Base-by-base conservation (phyloP, 2,329 filamentous ascomycete genomes). In the Epichloe amarillans region DNA sequence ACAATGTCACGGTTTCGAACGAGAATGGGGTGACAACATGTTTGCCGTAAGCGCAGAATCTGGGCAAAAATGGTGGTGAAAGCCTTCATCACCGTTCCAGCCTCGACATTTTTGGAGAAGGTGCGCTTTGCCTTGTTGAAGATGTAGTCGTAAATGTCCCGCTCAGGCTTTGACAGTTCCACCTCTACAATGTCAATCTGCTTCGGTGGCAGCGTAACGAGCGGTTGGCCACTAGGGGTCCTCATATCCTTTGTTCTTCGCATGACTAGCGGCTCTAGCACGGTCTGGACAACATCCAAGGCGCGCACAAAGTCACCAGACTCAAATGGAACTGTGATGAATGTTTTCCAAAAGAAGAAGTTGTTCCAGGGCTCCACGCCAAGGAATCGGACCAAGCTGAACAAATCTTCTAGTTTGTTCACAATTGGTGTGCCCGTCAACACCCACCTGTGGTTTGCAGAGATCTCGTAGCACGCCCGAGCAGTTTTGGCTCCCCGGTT, bases 271-370 rank as follows among this genome's bases (percentile, higher is more conserved):
- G 93, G 93, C 63, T 98, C 93, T 5, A 98, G 71, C 0, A 98
- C 91, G 0, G 91, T 98, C 64, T 98, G 93, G 2, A 98, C 93
- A 2, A 98, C 93, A 62, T 97, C 93, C 7, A 98, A 74, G 0
- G 93, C 93, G 4, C 90, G 83, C 58, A 96, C 81, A 62, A 95
- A 96, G 55, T 98, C 86, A 57, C 93, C 93, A 0, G 88, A 91
- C 65, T 98, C 93, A 56, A 98, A 98, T 0, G 93, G 93, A 1
- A 95, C 84, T 0, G 93, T 98, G 62, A 98, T 97, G 64, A 98
- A 98, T 0, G 93, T 97, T 64, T 90, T 90, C 93, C 93, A 98
- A 69, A 95, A 98, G 0, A 90, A 95, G 66, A 98, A 98, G 65
- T 97, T 97, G 61, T 86, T 93, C 93, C 93, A 98, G 0, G 93